Evolutionary conservation across 225 moss, liverwort and hornwort genomes (phyloP), one percentile per base, ranked within the genome.

Genomic region (Bryum argenteum): DNA sequence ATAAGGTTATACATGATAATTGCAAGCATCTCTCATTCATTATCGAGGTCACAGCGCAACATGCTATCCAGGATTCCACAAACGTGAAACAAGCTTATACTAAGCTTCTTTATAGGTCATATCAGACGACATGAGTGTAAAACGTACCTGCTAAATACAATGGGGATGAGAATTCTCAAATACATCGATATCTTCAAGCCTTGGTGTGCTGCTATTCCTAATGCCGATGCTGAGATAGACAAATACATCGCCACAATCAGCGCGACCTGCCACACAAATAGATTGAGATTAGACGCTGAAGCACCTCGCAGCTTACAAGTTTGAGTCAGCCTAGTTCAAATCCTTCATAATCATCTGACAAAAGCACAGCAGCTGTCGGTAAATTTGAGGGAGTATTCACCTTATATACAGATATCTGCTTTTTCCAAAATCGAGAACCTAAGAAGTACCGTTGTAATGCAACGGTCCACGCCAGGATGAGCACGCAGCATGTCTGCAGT

Each of bases 131-230:
- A 38, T 43, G 16, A 69, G 33, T 61, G 71, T 61, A 42, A n/a
- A 22, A 60, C 40, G 51, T 76, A 91, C 90, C 88, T 91, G 78
- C 88, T 91, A 71, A 88, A 91, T 57, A 84, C 63, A 68, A 88
- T 82, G 38, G 90, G 85, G 50, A 85, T 82, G 24, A 91, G 71
- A 69, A 91, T 82, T 41, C 85, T 77, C 62, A 91, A 70, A 69
- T 88, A 88, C 84, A 82, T 84, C 26, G 83, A 81, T 54, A 78
- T 63, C 52, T 74, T 80, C 39, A 77, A 66, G 73, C 84, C 83
- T 75, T 83, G 82, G 9, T 71, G 60, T 61, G 73, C 63, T 51
- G 74, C 79, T 71, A 88, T 68, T 58, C 79, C 71, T 76, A 80
- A 50, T 45, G 63, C 75, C 11, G 85, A 76, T 67, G 80, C 69